Percentiles rank a stretch among this genome's conserved stretches.
Conservation (phyloP, 192 early-diverging fungal species). For the Paraglomus brasilianum region DNA sequence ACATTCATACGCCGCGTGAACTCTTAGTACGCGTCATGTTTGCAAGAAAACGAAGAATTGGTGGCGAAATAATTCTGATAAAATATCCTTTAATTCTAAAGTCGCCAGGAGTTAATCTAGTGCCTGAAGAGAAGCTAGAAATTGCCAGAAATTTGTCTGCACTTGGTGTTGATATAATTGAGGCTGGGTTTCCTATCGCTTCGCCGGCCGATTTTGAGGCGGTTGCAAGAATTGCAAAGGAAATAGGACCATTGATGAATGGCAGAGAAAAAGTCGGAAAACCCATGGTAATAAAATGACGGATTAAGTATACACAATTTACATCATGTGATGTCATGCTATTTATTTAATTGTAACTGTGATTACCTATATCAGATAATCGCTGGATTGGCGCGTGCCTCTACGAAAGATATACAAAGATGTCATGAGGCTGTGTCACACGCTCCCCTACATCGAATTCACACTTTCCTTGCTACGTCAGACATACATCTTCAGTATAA, state of each 20-base stretch:
- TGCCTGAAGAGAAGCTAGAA: constrained; percentile 88
- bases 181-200: constrained; percentile 95
- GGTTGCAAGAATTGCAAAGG: constrained; percentile 88
- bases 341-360: constrained; percentile 19
- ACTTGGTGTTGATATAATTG: constrained; percentile 93
- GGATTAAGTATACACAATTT: background rate
- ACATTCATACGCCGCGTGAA: too few relatives aligned
- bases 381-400: constrained; percentile 85
- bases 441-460: constrained; percentile 87
- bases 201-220: constrained; percentile 95
- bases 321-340: too few relatives aligned
- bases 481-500: constrained; percentile 96
- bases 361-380: constrained; percentile 57
- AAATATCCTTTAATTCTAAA: constrained; percentile 36
- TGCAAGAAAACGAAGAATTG: too few relatives aligned
- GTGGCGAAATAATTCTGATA: background rate
- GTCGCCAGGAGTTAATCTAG: constrained; percentile 95
- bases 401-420: constrained; percentile 81
- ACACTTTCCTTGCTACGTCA: constrained; percentile 94
- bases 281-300: constrained; percentile 79
- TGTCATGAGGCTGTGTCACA: constrained; percentile 86
- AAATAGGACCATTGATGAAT: constrained; percentile 83
- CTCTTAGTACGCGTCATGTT: too few relatives aligned
- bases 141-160: constrained; percentile 92
- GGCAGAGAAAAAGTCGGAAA: constrained; percentile 74